Base-by-base conservation (phyloP, 441 rosid species). In the Melastoma candidum region DNA sequence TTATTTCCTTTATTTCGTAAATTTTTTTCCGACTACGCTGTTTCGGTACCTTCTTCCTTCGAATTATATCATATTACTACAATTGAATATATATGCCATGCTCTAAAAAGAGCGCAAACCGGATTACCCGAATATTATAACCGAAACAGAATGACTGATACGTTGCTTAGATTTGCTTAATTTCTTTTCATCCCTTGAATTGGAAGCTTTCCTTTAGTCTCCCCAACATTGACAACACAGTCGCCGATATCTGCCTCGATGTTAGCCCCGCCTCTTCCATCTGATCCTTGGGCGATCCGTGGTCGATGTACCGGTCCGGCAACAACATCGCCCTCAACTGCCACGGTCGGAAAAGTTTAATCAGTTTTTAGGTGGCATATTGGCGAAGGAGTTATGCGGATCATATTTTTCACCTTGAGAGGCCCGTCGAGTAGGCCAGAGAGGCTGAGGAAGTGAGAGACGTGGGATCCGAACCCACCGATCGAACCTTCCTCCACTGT, bases 281-380 rank as follows among this genome's bases (percentile, higher is more conserved):
- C 53, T 84, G 85, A 55, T 81, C 79, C n/a, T 51, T 24, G 45
- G 66, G 79, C 13, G 77, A 67, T 64, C 87, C 85, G 36, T 81
- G 92, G 25, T 79, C 85, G 8, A 79, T 79, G 60, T 79, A 77
- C 64, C 79, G 67, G 51, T 79, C 92, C 3, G 85, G 87, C 4
- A 77, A 73, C 52, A 79, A 63, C 79, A 81, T 77, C 5, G 83
- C 79, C 51, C 92, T 77, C 87, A 80, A 77, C 87, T 83, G 76
- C 63, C 68, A 50, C 32, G 26, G 4, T 0, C 7, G 12, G 26
- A 49, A 22, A 17, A 17, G 22, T 17, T 17, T 17, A 17, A 17
- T 17, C 22, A 17, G 22, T 17, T 17, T 17, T 17, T 17, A 17
- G 22, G 22, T 17, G 22, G 22, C 22, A 17, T 17, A 17, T 17